A percentile compares a stretch with the other conserved stretches of the same genome.
These are phyloP conservation scores for Pseudocercospora musae DNA, from an alignment of 2,329 filamentous ascomycete species.

Conservation along the genomic window DNA sequence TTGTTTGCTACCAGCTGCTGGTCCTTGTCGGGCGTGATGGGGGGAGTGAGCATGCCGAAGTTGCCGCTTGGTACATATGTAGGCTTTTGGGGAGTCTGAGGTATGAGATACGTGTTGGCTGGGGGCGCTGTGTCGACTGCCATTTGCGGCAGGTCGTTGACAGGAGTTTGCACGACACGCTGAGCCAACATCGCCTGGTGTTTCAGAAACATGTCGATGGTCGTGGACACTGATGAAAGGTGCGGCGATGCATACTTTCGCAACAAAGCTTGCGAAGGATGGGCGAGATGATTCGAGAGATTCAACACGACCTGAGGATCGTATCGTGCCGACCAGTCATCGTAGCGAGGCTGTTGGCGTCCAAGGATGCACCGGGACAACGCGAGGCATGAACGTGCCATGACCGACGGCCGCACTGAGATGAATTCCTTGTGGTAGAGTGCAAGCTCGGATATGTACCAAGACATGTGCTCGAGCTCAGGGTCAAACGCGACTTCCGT, in stretches of 20 bases:
- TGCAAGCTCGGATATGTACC: conserved; percentile 92
- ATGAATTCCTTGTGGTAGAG: conserved; percentile 97
- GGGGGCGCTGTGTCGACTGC: conserved; percentile 26
- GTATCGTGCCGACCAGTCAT: conserved; percentile 71
- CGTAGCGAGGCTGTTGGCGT: conserved; percentile 66
- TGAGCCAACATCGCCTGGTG: conserved; percentile 48
- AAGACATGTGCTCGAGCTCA: conserved; percentile 90
- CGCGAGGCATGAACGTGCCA: conserved; percentile 82
- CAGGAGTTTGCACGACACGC: conserved; percentile 30
- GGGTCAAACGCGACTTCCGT: conserved; percentile 71
- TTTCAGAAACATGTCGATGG: conserved; percentile 64
- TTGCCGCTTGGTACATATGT: conserved; percentile 59
- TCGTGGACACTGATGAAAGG: conserved; percentile 61
- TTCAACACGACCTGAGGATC: conserved; percentile 65
- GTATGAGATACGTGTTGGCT: conserved; percentile 53
- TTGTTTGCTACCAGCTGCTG: conserved; percentile 23
- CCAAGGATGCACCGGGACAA: conserved; percentile 82
- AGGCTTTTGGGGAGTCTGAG: conserved; percentile 76
- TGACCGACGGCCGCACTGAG: conserved; percentile 82
- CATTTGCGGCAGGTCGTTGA: conserved; percentile 24
- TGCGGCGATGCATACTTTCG: conserved; percentile 67
- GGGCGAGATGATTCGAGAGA: conserved; percentile 62
- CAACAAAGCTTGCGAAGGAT: conserved; percentile 64
- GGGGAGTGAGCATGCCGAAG: conserved; percentile 77
- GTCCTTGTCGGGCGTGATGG: conserved; percentile 72